These are phyloP conservation scores for Brassica rapa DNA, from an alignment of 345 rosid genomes.

Conservation along the genomic window DNA sequence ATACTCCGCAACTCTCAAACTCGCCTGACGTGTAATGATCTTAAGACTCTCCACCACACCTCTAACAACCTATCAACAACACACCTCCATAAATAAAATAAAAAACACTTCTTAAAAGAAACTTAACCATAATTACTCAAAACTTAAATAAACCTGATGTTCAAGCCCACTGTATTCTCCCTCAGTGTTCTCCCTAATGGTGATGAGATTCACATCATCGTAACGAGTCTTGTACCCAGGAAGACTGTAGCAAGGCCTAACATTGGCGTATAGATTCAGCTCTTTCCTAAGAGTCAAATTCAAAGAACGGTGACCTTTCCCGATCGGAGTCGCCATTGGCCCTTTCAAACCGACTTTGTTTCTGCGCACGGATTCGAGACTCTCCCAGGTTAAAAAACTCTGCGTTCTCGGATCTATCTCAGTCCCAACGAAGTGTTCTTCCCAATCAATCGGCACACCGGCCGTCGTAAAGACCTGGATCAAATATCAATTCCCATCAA, in stretches of 20 bases:
- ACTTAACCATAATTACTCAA: background rate
- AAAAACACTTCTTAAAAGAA: no score
- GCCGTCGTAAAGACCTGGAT: constrained; percentile 69
- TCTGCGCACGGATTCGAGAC: constrained; percentile 88
- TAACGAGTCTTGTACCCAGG: constrained; percentile 94
- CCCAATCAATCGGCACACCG: constrained; percentile 96
- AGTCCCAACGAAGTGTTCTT: constrained; percentile 81
- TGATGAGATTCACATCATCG: constrained; percentile 86
- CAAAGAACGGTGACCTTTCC: constrained; percentile 98
- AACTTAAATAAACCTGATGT: constrained; percentile 66
- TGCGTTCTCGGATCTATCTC: constrained; percentile 95
- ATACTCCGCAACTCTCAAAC: constrained; percentile 98
- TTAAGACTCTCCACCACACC: constrained; percentile 99
- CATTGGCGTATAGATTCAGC: constrained; percentile 92
- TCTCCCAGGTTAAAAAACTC: constrained; percentile 96
- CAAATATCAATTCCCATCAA: background rate
- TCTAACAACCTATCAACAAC: constrained; percentile 73
- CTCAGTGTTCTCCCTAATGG: constrained; percentile 97
- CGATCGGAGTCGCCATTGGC: constrained; percentile 99
- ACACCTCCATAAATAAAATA: background rate
- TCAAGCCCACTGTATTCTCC: constrained; percentile 99
- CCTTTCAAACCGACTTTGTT: constrained; percentile 96
- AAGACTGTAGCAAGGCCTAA: constrained; percentile 98
- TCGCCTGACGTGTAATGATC: constrained; percentile 94
- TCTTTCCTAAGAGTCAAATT: constrained; percentile 94